Conservation (phyloP, 441 rosid genomes). For the Jatropha multifida region DNA sequence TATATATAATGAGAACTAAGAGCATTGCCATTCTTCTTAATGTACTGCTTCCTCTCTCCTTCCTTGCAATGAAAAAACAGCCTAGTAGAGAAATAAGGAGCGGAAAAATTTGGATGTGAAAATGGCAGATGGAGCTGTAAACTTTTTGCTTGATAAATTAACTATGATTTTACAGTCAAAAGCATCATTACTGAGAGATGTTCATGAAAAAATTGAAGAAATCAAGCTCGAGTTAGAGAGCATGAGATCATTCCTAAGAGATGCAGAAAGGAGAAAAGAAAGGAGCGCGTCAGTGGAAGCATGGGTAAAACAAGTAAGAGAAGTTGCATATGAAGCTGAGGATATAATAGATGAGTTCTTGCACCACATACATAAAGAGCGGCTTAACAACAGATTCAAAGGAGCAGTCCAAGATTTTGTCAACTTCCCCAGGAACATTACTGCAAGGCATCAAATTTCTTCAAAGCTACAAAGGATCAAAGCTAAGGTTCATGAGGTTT, state of each 20-base stretch:
- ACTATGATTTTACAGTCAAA: conserved; percentile 33
- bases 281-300: conserved; percentile 37
- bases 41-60: background rate
- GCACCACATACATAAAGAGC: conserved; percentile 26
- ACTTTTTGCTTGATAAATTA: conserved; percentile 31
- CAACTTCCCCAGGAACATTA: conserved; percentile 29
- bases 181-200: conserved; percentile 32
- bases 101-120: background rate
- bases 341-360: conserved; percentile 51
- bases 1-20: background rate
- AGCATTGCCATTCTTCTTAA: background rate
- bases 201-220: conserved; percentile 32
- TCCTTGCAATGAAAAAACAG: background rate
- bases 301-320: conserved; percentile 59
- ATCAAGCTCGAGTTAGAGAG: conserved; percentile 42
- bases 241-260: conserved; percentile 40
- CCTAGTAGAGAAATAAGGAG: background rate
- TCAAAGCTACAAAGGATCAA: conserved; percentile 29
- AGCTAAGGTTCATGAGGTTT: conserved; percentile 20
- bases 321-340: conserved; percentile 47
- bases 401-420: conserved; percentile 27
- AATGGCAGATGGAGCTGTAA: conserved; percentile 58
- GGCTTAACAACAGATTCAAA: conserved; percentile 18
- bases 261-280: conserved; percentile 41
- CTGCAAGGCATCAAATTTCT: conserved; percentile 35